Base-by-base conservation (phyloP, 2,329 filamentous ascomycete genomes). In the Sclerotinia borealis region DNA sequence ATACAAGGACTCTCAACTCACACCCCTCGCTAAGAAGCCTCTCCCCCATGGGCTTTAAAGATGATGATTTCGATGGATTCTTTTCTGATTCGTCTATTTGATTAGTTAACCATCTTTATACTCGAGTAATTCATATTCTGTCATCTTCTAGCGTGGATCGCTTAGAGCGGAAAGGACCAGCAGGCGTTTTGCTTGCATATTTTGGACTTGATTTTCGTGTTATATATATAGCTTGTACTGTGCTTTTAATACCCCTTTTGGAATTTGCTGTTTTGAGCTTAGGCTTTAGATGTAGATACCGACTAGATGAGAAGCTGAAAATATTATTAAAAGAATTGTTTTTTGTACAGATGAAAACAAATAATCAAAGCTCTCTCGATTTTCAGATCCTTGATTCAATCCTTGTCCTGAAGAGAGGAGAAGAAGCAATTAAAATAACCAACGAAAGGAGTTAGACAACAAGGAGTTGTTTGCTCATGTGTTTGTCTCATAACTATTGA, bases 401-500 rank as follows among this genome's bases (percentile, higher is more conserved):
- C 8, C 4, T 19, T 4, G 2, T 27, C 17, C 15, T 13, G 15
- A 13, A 39, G 10, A 34, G 15, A 13, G 27, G 10, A 34, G 19
- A 31, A 43, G 25, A 56, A 56, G 7, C 27, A 34, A 55, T 31
- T 4, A 7, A 13, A 55, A 55, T 17, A 17, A 41, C 11, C 25
- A 55, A 55, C 10, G 17, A 43, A 22, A 41, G 8, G 5, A 13
- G 10, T 10, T 31, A 22, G 3, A n/a, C 2, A 25, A 1, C 27
- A 19, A 25, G 13, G 22, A 9, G 43, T 25, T 25, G 41, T 52
- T 27, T 0, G 13, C 11, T 8, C 10, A 39, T 55, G 17, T 8
- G 25, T 55, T 55, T 56, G 52, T 56, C 52, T 56, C 37, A 43
- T 43, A 31, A 56, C 1, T 56, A 56, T 56, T 34, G 37, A 56